phyloP scores from a whole-genome alignment of 2,329 filamentous ascomycete species.

The Biscogniauxia mediterranea region DNA sequence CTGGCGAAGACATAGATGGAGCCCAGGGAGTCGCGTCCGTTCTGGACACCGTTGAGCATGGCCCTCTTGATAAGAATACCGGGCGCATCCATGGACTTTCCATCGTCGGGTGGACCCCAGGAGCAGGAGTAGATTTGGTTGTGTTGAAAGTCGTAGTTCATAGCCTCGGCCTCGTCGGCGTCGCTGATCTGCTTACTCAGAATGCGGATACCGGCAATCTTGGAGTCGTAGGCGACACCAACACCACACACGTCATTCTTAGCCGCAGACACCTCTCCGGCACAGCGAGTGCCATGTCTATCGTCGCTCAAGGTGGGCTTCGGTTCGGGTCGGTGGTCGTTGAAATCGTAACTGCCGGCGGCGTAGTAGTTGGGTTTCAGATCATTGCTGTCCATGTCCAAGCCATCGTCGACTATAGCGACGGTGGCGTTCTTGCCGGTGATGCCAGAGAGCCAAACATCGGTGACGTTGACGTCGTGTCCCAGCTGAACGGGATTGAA shows the following conservation, averaged over 20 bases:
- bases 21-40: slow-evolving; percentile 78
- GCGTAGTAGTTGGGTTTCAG: slow-evolving; percentile 92
- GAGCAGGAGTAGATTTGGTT: slow-evolving; percentile 99
- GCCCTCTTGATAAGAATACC: slow-evolving; percentile 84
- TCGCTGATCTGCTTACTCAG: slow-evolving; percentile 88
- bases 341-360: slow-evolving; percentile 92
- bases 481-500: slow-evolving; percentile 78
- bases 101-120: slow-evolving; percentile 95
- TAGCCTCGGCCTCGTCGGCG: slow-evolving; percentile 84
- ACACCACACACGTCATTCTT: slow-evolving; percentile 91
- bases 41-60: slow-evolving; percentile 88
- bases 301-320: slow-evolving; percentile 82
- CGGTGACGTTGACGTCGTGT: slow-evolving; percentile 95
- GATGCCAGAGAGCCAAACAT: slow-evolving; percentile 84
- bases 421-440: slow-evolving; percentile 88
- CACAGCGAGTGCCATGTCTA: slow-evolving; percentile 87
- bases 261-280: slow-evolving; percentile 90
- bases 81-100: slow-evolving; percentile 88
- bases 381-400: slow-evolving; percentile 95
- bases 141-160: slow-evolving; percentile 88
- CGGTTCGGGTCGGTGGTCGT: slow-evolving; percentile 77
- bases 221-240: slow-evolving; percentile 91
- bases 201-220: slow-evolving; percentile 88
- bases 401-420: slow-evolving; percentile 91
- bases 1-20: slow-evolving; percentile 97